A percentile compares a stretch with the other conserved stretches of the same genome.
phyloP scores from a whole-genome alignment of 495 filamentous ascomycete genomes.

The Penicillium flavigenum region DNA sequence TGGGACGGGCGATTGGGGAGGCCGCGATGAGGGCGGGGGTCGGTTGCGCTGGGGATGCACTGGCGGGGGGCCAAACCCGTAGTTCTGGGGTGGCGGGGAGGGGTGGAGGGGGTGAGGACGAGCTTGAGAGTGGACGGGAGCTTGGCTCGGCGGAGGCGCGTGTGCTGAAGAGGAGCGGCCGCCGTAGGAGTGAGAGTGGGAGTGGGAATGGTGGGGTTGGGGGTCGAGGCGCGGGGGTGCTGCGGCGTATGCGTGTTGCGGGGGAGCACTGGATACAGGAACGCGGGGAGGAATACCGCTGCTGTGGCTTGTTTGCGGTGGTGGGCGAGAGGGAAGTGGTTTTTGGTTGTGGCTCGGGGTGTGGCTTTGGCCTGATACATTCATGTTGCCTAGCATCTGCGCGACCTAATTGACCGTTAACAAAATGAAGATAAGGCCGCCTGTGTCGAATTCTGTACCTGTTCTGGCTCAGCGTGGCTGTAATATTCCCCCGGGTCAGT shows the following conservation, averaged over 20 bases:
- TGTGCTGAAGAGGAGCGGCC: slow-evolving; percentile 29
- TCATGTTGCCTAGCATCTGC: slow-evolving; percentile 52
- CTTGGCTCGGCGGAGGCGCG: slow-evolving; percentile 25
- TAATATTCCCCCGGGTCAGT: slow-evolving; percentile 17
- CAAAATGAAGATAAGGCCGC: slow-evolving; percentile 11
- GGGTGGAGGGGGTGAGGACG: slow-evolving; percentile 41
- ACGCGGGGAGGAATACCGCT: slow-evolving; percentile 33
- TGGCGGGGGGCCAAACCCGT: slow-evolving; percentile 58
- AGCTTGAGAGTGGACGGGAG: slow-evolving; percentile 33
- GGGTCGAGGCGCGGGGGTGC: slow-evolving; percentile 32
- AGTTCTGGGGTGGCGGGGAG: slow-evolving; percentile 59
- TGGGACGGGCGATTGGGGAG: slow-evolving; percentile 51
- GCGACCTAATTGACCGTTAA: slow-evolving; percentile 44
- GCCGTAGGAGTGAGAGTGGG: slow-evolving; percentile 30
- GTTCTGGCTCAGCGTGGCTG: slow-evolving; percentile 94
- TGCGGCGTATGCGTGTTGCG: slow-evolving; percentile 27
- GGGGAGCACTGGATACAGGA: slow-evolving; percentile 32
- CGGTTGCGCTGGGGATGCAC: slow-evolving; percentile 46
- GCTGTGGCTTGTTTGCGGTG: slow-evolving; percentile 24
- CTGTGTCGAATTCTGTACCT: slow-evolving; percentile 50
- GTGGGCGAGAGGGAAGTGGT: slow-evolving; percentile 31
- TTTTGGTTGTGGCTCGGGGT: slow-evolving; percentile 21
- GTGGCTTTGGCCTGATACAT: slow-evolving; percentile 21
- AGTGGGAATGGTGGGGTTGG: slow-evolving; percentile 28
- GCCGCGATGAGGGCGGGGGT: slow-evolving; percentile 61